A percentile compares a stretch with the other conserved stretches of the same genome.
Evolutionary conservation across 2,329 filamentous ascomycete species (phyloP).

Genomic region (Fusarium albidum): DNA sequence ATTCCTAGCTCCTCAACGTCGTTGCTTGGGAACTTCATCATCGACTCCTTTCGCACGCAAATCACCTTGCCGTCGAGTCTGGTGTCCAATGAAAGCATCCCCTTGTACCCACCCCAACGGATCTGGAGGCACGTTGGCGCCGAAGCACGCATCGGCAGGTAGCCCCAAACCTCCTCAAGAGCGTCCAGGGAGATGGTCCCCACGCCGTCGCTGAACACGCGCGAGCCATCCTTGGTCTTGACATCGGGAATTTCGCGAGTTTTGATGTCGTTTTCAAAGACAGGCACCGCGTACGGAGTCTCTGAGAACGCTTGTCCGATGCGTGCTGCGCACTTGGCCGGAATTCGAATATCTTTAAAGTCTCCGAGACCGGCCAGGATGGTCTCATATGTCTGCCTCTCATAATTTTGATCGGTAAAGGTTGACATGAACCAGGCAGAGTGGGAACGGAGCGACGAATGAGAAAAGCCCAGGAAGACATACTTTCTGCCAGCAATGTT

Average conservation of each 20-base stretch:
- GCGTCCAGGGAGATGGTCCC: slow-evolving; percentile 74
- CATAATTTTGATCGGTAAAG: slow-evolving; percentile 49
- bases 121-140: slow-evolving; percentile 77
- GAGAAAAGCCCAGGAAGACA: slow-evolving; percentile 78
- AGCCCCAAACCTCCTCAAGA: slow-evolving; percentile 65
- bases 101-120: slow-evolving; percentile 77
- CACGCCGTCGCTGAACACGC: slow-evolving; percentile 81
- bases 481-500: slow-evolving; percentile 69
- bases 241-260: slow-evolving; percentile 58
- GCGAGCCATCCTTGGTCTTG: slow-evolving; percentile 53
- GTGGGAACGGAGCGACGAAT: slow-evolving; percentile 78
- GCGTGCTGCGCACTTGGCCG: slow-evolving; percentile 65
- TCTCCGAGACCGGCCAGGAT: slow-evolving; percentile 60
- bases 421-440: slow-evolving; percentile 70
- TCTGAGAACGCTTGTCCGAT: slow-evolving; percentile 78
- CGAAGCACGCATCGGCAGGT: slow-evolving; percentile 55
- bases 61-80: slow-evolving; percentile 66
- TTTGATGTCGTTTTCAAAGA: slow-evolving; percentile 50
- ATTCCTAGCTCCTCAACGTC: slow-evolving; percentile 70
- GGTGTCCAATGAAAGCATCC: slow-evolving; percentile 77
- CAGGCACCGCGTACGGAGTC: slow-evolving; percentile 69
- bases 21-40: slow-evolving; percentile 77
- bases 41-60: slow-evolving; percentile 71
- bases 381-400: slow-evolving; percentile 46
- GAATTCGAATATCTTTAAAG: slow-evolving; percentile 59